Conservation (phyloP, 148 eudicot genomes). For the Chenopodium berlandieri region DNA sequence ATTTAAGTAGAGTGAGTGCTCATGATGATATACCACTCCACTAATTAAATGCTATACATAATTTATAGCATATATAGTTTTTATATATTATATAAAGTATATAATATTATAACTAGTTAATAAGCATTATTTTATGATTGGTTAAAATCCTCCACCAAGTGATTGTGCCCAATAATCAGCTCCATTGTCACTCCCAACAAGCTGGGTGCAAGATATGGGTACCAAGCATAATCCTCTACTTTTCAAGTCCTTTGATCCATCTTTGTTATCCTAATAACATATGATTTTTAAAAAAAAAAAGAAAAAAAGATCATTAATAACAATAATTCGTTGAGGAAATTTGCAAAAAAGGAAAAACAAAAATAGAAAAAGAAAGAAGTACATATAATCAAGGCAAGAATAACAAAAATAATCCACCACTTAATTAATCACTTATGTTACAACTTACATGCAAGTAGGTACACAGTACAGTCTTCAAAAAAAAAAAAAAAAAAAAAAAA, state of each 20-base stretch:
- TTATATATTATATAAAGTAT: not conserved
- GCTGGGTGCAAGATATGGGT: conserved; percentile 60
- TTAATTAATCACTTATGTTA: too few species aligned
- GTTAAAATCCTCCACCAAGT: conserved; percentile 54
- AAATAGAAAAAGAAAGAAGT: too few species aligned
- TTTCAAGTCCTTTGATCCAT: conserved; percentile 49
- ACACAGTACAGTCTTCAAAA: too few species aligned
- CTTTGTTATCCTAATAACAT: conserved; percentile 35
- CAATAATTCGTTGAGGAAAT: too few species aligned
- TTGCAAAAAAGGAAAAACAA: too few species aligned
- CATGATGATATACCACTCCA: conserved; percentile 45
- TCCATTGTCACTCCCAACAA: conserved; percentile 61
- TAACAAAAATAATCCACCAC: too few species aligned
- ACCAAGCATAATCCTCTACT: conserved; percentile 79
- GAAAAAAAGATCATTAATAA: too few species aligned
- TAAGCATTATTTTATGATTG: not conserved
- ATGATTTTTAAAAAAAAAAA: too few species aligned
- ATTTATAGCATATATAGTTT: conserved; percentile 14
- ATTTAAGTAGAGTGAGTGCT: conserved; percentile 38
- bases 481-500: too few species aligned
- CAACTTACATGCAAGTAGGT: too few species aligned
- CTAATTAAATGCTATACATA: conserved; percentile 19
- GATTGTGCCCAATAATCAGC: conserved; percentile 77
- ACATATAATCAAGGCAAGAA: too few species aligned
- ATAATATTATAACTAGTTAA: not conserved